Base-by-base conservation (phyloP, 345 rosid genomes). In the Lagerstroemia speciosa region DNA sequence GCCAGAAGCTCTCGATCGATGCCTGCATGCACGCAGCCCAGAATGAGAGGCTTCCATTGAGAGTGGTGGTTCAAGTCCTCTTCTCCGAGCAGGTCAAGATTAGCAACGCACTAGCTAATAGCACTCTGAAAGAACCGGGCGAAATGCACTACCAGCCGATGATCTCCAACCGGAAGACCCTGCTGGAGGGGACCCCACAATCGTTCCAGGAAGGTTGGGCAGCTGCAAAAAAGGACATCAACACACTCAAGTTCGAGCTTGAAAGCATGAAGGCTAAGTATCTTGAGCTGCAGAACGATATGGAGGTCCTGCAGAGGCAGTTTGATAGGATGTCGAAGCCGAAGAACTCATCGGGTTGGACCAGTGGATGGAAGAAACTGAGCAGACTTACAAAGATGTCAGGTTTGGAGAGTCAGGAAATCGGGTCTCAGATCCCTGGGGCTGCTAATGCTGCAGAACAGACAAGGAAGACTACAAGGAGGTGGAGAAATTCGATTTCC, bases 121-220 rank as follows among this genome's bases (percentile, higher is more conserved):
- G 72, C 71, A 52, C 88, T 34, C 79, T 84, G 48, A 91, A 91
- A 80, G 91, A 86, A 37, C 76, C 84, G 1, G 87, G 85, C 1
- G 93, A 87, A 34, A 66, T 76, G 34, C 80, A 81, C 30, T 88
- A 78, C 83, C 97, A 91, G 61, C 95, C 94, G 1, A 71, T 91
- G 88, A 76, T 88, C 52, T 78, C 86, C 0, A 94, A 89, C 78
- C 78, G 96, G 2, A 94, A 91, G 73, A 86, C 97, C 33, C 75
- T 94, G 67, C 90, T 94, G 37, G 97, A 94, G 61, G 93, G 87
- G 8, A 86, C 95, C 38, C 99, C 97, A 0, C 93, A 80, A 69
- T 94, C 99, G 3, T 91, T 94, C 80, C 99, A 91, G 79, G 97
- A 94, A 89, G 99, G 95, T 1, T 91, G 99, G 99, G 73, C 87